A percentile compares a stretch with the other conserved stretches of the same genome.
Evolutionary conservation across 129 eudicot genomes (phyloP).

Genomic region (Rutidosis leptorrhynchoides): DNA sequence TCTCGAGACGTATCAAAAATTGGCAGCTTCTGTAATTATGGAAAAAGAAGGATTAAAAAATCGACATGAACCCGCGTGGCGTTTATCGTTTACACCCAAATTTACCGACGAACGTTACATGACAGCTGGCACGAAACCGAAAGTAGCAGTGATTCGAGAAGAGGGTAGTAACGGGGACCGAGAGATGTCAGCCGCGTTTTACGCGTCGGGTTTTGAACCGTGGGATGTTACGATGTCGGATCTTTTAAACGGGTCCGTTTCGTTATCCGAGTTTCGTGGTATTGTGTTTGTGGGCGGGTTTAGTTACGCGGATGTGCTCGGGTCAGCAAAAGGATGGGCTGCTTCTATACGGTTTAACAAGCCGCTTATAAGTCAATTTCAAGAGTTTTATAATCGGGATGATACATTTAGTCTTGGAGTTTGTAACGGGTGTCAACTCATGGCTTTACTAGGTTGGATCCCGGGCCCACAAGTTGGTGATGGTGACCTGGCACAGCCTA

Average conservation of each 20-base stretch:
- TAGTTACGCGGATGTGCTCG: conserved; percentile 95
- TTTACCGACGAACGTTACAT: conserved; percentile 52
- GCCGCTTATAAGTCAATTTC: conserved; percentile 74
- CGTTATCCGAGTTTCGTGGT: conserved; percentile 52
- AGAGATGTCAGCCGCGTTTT: conserved; percentile 91
- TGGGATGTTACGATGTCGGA: conserved; percentile 84
- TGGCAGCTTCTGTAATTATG: conserved; percentile 63
- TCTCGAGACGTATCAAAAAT: conserved; percentile 61
- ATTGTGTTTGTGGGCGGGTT: conserved; percentile 91
- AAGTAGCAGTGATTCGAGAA: conserved; percentile 85
- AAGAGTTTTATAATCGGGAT: conserved; percentile 63
- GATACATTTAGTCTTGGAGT: conserved; percentile 94
- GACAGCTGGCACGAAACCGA: conserved; percentile 52
- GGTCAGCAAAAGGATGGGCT: conserved; percentile 97
- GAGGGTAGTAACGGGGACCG: conserved; percentile 95
- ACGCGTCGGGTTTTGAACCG: conserved; percentile 70
- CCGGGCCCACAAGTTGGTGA: conserved; percentile 79
- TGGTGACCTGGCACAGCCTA: conserved; percentile 88
- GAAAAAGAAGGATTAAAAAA: conserved; percentile 68
- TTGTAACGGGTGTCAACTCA: conserved; percentile 97
- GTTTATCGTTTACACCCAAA: conserved; percentile 62
- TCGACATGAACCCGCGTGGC: conserved; percentile 76
- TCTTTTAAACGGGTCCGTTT: conserved; percentile 52
- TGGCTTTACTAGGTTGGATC: conserved; percentile 95
- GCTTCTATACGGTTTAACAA: conserved; percentile 84